phyloP scores from a whole-genome alignment of 2,329 filamentous ascomycete species.

The Uncinocarpus reesii region DNA sequence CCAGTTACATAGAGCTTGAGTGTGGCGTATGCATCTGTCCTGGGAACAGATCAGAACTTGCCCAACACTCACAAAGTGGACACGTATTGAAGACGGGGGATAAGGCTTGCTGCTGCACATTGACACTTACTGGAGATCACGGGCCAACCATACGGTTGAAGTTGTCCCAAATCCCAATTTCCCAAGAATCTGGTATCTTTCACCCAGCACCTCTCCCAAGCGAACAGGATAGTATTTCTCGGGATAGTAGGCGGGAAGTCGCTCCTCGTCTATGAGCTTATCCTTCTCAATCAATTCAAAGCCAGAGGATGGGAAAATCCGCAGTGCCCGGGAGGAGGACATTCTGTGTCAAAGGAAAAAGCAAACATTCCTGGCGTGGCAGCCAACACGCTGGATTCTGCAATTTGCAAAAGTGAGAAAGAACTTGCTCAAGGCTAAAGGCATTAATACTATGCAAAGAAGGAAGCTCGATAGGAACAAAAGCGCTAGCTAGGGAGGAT shows the following conservation, averaged over 20 bases:
- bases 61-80: neutral
- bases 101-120: neutral
- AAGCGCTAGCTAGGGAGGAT: no score
- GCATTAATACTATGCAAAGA: no score
- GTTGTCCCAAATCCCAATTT: conserved; percentile 22
- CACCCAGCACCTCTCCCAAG: neutral
- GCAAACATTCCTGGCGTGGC: no score
- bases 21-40: neutral
- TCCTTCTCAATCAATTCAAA: no score
- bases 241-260: conserved; percentile 2
- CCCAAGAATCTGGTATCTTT: conserved; percentile 18
- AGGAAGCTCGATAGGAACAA: no score
- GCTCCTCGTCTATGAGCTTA: conserved; percentile 10
- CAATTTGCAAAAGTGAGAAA: no score
- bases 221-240: conserved; percentile 5
- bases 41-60: neutral
- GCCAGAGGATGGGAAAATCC: no score
- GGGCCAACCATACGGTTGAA: conserved; percentile 20
- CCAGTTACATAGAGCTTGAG: conserved; percentile 22
- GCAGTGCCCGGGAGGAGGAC: no score
- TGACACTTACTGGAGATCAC: conserved; percentile 15
- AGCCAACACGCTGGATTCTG: no score
- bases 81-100: neutral
- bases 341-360: no score
- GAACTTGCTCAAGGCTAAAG: no score